Conservation (phyloP, 2,329 filamentous ascomycete species). For the Aspergillus vadensis region DNA sequence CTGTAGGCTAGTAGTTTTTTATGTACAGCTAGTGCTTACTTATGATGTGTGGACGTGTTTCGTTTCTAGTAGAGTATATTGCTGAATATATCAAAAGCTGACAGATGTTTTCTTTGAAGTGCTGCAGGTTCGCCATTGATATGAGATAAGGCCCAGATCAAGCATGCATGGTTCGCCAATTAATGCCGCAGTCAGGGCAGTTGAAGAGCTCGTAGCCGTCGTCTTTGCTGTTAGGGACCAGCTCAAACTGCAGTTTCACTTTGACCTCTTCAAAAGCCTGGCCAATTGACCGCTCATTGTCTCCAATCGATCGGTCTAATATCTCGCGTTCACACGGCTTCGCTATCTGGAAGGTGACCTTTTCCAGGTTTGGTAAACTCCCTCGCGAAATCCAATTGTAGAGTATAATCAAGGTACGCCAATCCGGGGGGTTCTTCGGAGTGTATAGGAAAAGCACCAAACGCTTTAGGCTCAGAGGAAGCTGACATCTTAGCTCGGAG, state of each 20-base stretch:
- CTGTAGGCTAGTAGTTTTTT: no score
- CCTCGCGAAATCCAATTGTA: neutral
- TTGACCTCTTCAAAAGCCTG: neutral
- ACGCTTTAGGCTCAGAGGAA: neutral
- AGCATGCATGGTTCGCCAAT: neutral
- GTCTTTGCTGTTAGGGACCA: neutral
- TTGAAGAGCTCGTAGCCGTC: neutral
- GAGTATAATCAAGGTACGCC: neutral
- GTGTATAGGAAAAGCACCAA: neutral
- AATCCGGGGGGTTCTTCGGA: neutral
- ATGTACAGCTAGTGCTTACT: no score
- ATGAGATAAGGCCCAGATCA: no score
- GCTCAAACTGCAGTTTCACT: constrained; percentile 1
- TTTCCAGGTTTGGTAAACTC: neutral
- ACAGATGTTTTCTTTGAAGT: no score
- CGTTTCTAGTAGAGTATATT: no score
- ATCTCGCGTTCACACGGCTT: neutral
- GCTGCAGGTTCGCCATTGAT: no score
- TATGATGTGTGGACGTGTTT: no score
- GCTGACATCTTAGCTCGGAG: neutral
- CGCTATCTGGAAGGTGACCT: neutral
- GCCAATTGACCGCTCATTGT: neutral
- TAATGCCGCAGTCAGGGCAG: neutral
- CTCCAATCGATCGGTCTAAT: neutral
- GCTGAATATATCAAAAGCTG: no score